phyloP scores from a whole-genome alignment of 176 grass and related monocot genomes.

The Paspalum notatum region DNA sequence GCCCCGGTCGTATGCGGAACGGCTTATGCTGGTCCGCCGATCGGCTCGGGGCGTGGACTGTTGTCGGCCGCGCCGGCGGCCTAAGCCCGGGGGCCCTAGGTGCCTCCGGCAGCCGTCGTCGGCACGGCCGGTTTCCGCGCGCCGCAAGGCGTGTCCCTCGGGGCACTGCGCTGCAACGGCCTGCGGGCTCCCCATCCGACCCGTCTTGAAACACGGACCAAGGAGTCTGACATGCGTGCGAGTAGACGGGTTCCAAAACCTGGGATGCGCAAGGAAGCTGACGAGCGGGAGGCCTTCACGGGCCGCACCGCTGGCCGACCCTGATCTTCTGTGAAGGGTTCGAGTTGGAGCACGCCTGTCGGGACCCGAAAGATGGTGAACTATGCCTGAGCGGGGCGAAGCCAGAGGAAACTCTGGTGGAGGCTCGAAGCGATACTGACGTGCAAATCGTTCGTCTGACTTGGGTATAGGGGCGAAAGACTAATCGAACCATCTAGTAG shows the following conservation, averaged over 20 bases:
- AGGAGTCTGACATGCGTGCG: slow-evolving; percentile 65
- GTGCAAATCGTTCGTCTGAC: slow-evolving; percentile 85
- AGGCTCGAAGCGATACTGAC: slow-evolving; percentile 84
- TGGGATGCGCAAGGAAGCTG: not conserved
- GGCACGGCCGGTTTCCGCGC: not conserved
- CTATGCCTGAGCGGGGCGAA: slow-evolving; percentile 72
- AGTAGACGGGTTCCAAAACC: slow-evolving; percentile 44
- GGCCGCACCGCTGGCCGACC: slow-evolving; percentile 54
- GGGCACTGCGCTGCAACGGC: slow-evolving; percentile 13
- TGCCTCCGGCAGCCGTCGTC: not conserved
- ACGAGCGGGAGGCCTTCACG: no score
- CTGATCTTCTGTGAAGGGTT: slow-evolving; percentile 82
- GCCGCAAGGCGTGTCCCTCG: not conserved
- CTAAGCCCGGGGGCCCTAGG: not conserved
- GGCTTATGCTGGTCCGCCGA: not conserved
- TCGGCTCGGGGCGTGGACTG: no score
- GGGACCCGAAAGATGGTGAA: slow-evolving; percentile 87
- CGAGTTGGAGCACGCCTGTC: slow-evolving; percentile 62
- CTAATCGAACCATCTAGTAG: slow-evolving; percentile 70
- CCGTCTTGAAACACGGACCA: slow-evolving; percentile 74
- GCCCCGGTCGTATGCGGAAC: slow-evolving; percentile 8
- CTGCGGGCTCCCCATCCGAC: slow-evolving; percentile 60
- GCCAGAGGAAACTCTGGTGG: slow-evolving; percentile 82
- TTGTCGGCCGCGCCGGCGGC: no score
- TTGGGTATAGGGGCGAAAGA: slow-evolving; percentile 85